Conservation (phyloP, 2,329 filamentous ascomycete species). For the Teratosphaeria epicoccoides region DNA sequence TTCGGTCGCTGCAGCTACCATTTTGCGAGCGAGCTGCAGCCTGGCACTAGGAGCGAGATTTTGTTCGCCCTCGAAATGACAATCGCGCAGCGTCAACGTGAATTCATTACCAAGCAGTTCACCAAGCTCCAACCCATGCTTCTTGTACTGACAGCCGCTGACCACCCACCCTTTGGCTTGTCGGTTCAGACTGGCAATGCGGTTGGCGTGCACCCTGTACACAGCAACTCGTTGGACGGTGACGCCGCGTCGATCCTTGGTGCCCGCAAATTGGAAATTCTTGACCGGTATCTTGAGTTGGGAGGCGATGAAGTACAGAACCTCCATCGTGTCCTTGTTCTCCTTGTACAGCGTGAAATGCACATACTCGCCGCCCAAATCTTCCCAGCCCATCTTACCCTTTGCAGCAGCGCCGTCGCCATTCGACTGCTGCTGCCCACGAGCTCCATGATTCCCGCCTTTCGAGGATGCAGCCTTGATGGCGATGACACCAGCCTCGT, state of each 20-base stretch:
- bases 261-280: slow-evolving; percentile 71
- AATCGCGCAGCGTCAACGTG: slow-evolving; percentile 80
- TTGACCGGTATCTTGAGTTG: slow-evolving; percentile 59
- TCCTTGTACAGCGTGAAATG: slow-evolving; percentile 94
- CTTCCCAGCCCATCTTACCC: slow-evolving; percentile 49
- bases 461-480: slow-evolving; percentile 39
- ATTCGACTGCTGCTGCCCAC: slow-evolving; percentile 6
- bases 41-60: slow-evolving; percentile 23
- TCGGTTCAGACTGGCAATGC: slow-evolving; percentile 54
- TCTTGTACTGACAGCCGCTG: slow-evolving; percentile 64
- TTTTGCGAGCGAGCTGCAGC: slow-evolving; percentile 37
- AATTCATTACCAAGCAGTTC: slow-evolving; percentile 87
- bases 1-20: slow-evolving; percentile 50
- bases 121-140: slow-evolving; percentile 64
- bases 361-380: slow-evolving; percentile 66
- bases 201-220: slow-evolving; percentile 48
- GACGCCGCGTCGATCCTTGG: slow-evolving; percentile 79
- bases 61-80: slow-evolving; percentile 47
- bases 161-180: slow-evolving; percentile 51
- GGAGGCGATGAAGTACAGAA: slow-evolving; percentile 64
- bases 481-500: slow-evolving; percentile 54
- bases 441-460: slow-evolving; percentile 1
- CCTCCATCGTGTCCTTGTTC: slow-evolving; percentile 94
- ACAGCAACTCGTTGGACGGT: slow-evolving; percentile 74
- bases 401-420: slow-evolving; percentile 10